These are phyloP conservation scores for Fusarium incarnatum DNA, from an alignment of 2,329 filamentous ascomycete species.

Conservation along the genomic window DNA sequence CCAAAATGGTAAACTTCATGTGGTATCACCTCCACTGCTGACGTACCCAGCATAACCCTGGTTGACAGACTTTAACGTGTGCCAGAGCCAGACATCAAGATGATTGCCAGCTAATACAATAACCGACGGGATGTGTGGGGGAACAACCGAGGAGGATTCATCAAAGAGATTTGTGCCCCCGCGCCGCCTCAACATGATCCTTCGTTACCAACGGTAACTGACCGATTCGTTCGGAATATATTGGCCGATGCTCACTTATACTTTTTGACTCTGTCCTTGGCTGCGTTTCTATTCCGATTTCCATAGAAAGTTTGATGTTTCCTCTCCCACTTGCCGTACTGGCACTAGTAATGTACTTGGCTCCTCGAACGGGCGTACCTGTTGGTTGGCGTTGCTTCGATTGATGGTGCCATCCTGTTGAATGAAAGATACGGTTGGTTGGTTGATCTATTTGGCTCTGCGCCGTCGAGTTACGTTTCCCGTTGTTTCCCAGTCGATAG, in stretches of 20 bases:
- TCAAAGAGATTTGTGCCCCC: constrained; percentile 6
- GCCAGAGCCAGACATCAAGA: constrained; percentile 13
- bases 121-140: constrained; percentile 36
- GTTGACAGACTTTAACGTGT: constrained; percentile 8
- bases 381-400: background rate
- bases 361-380: background rate
- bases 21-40: constrained; percentile 38
- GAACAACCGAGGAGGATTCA: constrained; percentile 25
- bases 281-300: background rate
- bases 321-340: constrained; percentile 14
- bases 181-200: constrained; percentile 22
- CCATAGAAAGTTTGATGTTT: background rate
- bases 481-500: constrained; percentile 38
- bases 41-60: constrained; percentile 37
- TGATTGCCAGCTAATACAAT: constrained; percentile 11
- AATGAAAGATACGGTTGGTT: constrained; percentile 8
- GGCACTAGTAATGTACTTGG: background rate
- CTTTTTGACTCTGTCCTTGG: constrained; percentile 1
- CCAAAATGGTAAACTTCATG: constrained; percentile 20
- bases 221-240: constrained; percentile 20
- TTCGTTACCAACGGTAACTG: constrained; percentile 24
- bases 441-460: background rate
- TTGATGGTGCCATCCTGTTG: background rate
- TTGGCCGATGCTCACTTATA: background rate
- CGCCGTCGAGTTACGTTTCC: background rate